A percentile compares a stretch with the other conserved stretches of the same genome.
These are phyloP conservation scores for Ceratocystis eucalypticola DNA, from an alignment of 2,329 filamentous ascomycete species.

Conservation along the genomic window DNA sequence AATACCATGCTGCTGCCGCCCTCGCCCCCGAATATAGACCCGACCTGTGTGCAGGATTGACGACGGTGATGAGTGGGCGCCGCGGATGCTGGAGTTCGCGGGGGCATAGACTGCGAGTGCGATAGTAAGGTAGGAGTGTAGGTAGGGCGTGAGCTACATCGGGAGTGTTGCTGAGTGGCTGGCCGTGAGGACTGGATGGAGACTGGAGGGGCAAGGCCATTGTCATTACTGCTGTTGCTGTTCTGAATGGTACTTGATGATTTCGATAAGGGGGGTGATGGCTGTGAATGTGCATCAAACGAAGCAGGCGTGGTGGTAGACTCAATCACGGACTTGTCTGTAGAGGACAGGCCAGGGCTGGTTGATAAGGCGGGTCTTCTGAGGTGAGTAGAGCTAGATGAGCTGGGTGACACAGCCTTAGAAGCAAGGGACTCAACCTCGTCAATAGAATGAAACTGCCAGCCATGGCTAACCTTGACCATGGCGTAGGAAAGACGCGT, in stretches of 20 bases:
- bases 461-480: conserved; percentile 82
- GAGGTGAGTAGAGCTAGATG: conserved; percentile 44
- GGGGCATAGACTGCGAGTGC: conserved; percentile 33
- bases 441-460: conserved; percentile 65
- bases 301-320: conserved; percentile 10
- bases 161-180: conserved; percentile 25
- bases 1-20: conserved; percentile 40
- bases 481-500: conserved; percentile 84
- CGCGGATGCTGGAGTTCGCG: conserved; percentile 22
- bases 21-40: conserved; percentile 24
- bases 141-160: conserved; percentile 38
- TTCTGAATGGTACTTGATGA: background rate
- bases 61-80: conserved; percentile 22
- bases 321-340: conserved; percentile 11
- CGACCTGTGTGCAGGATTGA: conserved; percentile 29
- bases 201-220: conserved; percentile 39
- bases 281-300: conserved; percentile 14
- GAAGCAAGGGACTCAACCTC: conserved; percentile 66
- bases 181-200: conserved; percentile 38
- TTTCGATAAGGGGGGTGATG: conserved; percentile 4
- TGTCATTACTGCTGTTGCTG: background rate
- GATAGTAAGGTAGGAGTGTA: conserved; percentile 39
- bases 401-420: conserved; percentile 49
- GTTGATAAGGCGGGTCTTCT: conserved; percentile 38
- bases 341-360: conserved; percentile 31